Conservation (phyloP, 2,329 filamentous ascomycete genomes). For the Alternaria dauci region DNA sequence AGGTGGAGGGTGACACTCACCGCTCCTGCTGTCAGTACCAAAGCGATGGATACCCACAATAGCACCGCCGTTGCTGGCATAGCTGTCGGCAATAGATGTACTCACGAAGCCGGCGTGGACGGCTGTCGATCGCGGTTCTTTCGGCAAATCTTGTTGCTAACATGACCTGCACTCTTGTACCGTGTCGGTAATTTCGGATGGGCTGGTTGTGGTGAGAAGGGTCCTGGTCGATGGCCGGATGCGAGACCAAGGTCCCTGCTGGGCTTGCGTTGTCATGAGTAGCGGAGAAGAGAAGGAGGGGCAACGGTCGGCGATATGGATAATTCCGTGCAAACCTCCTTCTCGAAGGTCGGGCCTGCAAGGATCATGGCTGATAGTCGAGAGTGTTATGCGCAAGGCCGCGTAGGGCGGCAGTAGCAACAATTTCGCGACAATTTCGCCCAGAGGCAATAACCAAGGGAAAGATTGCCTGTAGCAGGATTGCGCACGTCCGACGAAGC, state of each 20-base stretch:
- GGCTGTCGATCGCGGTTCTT: conserved; percentile 13
- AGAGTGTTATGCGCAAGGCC: conserved; percentile 17
- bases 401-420: conserved; percentile 23
- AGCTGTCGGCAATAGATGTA: conserved; percentile 12
- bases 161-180: conserved; percentile 8
- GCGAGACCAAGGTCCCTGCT: conserved; percentile 18
- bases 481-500: conserved; percentile 1
- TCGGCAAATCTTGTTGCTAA: conserved; percentile 2
- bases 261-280: conserved; percentile 16
- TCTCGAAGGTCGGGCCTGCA: conserved; percentile 30
- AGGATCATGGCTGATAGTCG: conserved; percentile 29
- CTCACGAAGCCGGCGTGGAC: conserved; percentile 9
- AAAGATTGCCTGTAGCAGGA: conserved; percentile 3
- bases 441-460: conserved; percentile 4
- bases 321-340: conserved; percentile 30
- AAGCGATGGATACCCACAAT: conserved; percentile 24
- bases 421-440: conserved; percentile 8
- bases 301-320: conserved; percentile 29
- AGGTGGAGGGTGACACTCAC: conserved; percentile 16
- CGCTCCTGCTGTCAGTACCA: conserved; percentile 12
- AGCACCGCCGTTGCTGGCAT: conserved; percentile 15
- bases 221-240: conserved; percentile 18
- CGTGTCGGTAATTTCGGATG: conserved; percentile 13
- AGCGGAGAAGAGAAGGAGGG: conserved; percentile 17
- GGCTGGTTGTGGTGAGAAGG: conserved; percentile 7